Evolutionary conservation across 2,329 filamentous ascomycete genomes (phyloP).

Genomic region (Penicillium sp.): DNA sequence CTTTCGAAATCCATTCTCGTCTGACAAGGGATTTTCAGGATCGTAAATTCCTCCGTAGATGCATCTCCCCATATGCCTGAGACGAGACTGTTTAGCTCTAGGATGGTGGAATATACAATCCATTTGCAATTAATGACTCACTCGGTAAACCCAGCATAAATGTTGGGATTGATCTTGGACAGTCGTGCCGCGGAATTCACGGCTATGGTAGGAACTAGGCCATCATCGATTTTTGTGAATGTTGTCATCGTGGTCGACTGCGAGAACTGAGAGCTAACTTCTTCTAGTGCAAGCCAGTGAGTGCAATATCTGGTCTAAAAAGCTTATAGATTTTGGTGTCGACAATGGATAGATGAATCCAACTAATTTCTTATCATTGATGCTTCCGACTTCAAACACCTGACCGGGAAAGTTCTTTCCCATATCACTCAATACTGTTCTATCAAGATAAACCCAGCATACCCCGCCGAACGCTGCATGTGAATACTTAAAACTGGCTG

Average conservation of each 20-base stretch:
- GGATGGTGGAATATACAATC: background rate
- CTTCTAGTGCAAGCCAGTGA: background rate
- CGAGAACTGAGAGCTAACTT: background rate
- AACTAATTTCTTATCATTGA: background rate
- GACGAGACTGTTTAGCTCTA: background rate
- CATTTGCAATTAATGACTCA: slow-evolving; percentile 38
- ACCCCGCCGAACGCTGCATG: no score
- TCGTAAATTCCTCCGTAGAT: slow-evolving; percentile 86
- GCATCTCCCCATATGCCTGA: slow-evolving; percentile 80
- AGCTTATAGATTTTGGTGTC: background rate
- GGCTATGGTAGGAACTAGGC: slow-evolving; percentile 60
- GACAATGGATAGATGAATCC: background rate
- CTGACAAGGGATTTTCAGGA: slow-evolving; percentile 67
- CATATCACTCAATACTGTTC: background rate
- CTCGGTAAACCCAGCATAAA: slow-evolving; percentile 83
- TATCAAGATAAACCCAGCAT: no score
- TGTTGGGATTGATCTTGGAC: slow-evolving; percentile 72
- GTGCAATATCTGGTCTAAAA: background rate
- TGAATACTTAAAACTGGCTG: no score
- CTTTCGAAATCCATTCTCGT: slow-evolving; percentile 70
- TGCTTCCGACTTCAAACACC: no score
- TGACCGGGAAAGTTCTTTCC: background rate
- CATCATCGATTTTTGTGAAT: slow-evolving; percentile 63
- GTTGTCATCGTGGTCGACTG: slow-evolving; percentile 60
- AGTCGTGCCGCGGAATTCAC: slow-evolving; percentile 63